Conservation (phyloP, 805 yeast genomes). For the Scheffersomyces amazonensis region DNA sequence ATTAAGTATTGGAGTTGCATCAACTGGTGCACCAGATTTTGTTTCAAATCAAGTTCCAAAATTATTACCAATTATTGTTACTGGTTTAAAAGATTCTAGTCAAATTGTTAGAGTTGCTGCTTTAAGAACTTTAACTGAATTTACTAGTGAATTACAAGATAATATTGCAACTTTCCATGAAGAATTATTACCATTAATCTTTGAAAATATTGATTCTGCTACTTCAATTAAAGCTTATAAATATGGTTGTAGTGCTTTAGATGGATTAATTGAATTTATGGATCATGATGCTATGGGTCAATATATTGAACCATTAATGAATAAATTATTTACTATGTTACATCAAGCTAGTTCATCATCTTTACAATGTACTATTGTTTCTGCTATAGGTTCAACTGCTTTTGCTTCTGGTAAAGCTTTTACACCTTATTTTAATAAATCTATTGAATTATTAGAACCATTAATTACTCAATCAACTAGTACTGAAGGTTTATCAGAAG, state of each 20-base stretch:
- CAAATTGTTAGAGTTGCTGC: slow-evolving; percentile 83
- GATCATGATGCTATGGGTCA: slow-evolving; percentile 77
- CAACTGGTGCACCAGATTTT: slow-evolving; percentile 93
- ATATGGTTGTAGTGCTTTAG: slow-evolving; percentile 87
- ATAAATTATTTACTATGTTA: slow-evolving; percentile 81
- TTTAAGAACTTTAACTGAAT: slow-evolving; percentile 70
- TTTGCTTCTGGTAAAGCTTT: slow-evolving; percentile 89
- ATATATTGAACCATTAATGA: slow-evolving; percentile 87
- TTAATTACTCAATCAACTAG: slow-evolving; percentile 68
- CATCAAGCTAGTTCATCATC: slow-evolving; percentile 72
- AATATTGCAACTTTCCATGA: slow-evolving; percentile 81
- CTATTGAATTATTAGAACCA: slow-evolving; percentile 78
- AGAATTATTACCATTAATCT: slow-evolving; percentile 78
- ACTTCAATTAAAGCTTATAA: slow-evolving; percentile 80
- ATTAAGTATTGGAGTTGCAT: slow-evolving; percentile 75
- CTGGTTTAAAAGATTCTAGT: slow-evolving; percentile 75
- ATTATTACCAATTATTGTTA: slow-evolving; percentile 67
- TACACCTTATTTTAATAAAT: slow-evolving; percentile 78
- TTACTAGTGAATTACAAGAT: slow-evolving; percentile 84
- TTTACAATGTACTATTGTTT: slow-evolving; percentile 76
- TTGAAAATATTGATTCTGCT: slow-evolving; percentile 83
- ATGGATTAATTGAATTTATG: slow-evolving; percentile 88
- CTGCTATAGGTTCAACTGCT: slow-evolving; percentile 97
- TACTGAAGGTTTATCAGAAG: slow-evolving; percentile 78
- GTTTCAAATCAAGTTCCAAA: slow-evolving; percentile 71